phyloP scores from a whole-genome alignment of 2,329 filamentous ascomycete species.

The Cephalotrichum gorgonifer region DNA sequence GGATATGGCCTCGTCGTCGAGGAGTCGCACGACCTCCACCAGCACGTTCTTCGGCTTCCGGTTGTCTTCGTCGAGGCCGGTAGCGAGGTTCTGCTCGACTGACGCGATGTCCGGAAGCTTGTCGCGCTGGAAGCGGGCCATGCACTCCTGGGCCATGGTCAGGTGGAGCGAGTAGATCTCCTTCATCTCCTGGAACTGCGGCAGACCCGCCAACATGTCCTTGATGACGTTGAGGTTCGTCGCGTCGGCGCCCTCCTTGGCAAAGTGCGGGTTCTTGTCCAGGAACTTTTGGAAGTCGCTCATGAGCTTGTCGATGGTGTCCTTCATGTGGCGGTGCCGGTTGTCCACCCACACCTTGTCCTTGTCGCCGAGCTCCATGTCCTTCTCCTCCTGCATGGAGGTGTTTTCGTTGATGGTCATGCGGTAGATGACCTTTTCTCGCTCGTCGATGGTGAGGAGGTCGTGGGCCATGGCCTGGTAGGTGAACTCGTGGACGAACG shows the following conservation, averaged over 20 bases:
- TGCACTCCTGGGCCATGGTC: slow-evolving; percentile 94
- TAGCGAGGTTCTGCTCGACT: slow-evolving; percentile 83
- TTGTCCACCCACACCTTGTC: slow-evolving; percentile 95
- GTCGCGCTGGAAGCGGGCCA: slow-evolving; percentile 79
- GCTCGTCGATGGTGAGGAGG: slow-evolving; percentile 76
- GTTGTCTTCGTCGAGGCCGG: slow-evolving; percentile 85
- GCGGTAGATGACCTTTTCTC: slow-evolving; percentile 78
- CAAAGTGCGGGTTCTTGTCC: slow-evolving; percentile 84
- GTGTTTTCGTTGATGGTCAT: slow-evolving; percentile 69
- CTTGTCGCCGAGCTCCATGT: slow-evolving; percentile 82
- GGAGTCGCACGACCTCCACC: slow-evolving; percentile 72
- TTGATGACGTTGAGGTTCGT: slow-evolving; percentile 84
- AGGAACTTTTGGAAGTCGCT: slow-evolving; percentile 88
- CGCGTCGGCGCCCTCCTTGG: slow-evolving; percentile 57
- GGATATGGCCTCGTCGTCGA: slow-evolving; percentile 71
- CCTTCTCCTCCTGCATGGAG: slow-evolving; percentile 64
- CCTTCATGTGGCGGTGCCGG: slow-evolving; percentile 93
- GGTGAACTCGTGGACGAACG: slow-evolving; percentile 89
- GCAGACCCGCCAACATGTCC: slow-evolving; percentile 91
- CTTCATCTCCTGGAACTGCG: slow-evolving; percentile 92
- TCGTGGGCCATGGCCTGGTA: slow-evolving; percentile 99
- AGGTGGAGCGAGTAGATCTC: slow-evolving; percentile 90
- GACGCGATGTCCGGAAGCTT: slow-evolving; percentile 82
- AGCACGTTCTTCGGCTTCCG: slow-evolving; percentile 84
- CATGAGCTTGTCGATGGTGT: slow-evolving; percentile 89